Percentiles rank a stretch among this genome's conserved stretches.
Conservation (phyloP, 2,329 filamentous ascomycete species). For the Aureobasidium pullulans region DNA sequence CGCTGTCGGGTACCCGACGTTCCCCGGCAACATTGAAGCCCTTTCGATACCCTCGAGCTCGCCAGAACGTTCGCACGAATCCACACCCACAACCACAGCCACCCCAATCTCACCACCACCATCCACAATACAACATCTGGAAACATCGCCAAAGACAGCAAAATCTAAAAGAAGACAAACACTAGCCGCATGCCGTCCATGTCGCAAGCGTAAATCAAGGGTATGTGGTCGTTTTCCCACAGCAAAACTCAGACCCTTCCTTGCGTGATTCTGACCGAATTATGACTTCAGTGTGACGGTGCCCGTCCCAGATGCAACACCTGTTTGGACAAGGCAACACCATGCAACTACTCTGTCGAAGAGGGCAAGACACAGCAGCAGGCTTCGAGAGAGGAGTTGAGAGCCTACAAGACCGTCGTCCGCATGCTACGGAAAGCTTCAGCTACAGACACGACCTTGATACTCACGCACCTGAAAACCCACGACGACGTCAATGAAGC, state of each 20-base stretch:
- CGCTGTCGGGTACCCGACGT: not conserved
- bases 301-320: not conserved
- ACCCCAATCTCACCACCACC: not conserved
- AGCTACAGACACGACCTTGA: not conserved
- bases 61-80: not conserved
- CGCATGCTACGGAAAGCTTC: constrained; percentile 2
- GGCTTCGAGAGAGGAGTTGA: constrained; percentile 7
- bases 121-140: not conserved
- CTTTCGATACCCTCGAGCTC: not conserved
- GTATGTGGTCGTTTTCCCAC: not conserved
- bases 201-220: constrained; percentile 7
- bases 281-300: not conserved
- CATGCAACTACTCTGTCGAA: constrained; percentile 2
- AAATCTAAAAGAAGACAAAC: not conserved
- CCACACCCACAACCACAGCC: not conserved
- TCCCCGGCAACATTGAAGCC: constrained; percentile 3
- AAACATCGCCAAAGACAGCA: not conserved
- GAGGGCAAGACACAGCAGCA: constrained; percentile 12
- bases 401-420: not conserved
- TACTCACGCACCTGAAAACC: not conserved
- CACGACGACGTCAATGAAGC: not conserved
- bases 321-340: not conserved
- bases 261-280: not conserved
- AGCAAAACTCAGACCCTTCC: not conserved
- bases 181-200: constrained; percentile 5